phyloP scores from a whole-genome alignment of 2,329 filamentous ascomycete species.

The Laburnicola sp. region DNA sequence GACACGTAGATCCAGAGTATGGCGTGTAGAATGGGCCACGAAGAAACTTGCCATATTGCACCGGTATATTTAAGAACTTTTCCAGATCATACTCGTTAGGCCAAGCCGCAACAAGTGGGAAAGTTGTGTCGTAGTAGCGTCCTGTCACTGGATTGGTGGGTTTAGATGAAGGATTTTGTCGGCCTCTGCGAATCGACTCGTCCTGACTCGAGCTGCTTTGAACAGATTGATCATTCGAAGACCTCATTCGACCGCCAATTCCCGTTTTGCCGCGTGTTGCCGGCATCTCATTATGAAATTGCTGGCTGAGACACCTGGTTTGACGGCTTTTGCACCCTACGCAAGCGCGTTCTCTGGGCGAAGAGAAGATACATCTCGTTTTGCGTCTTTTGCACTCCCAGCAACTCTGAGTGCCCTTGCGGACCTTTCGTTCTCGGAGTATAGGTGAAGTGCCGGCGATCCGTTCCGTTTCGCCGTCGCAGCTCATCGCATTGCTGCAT shows the following conservation, averaged over 20 bases:
- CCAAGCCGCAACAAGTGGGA: constrained; percentile 43
- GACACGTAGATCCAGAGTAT: constrained; percentile 23
- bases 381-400: constrained; percentile 23
- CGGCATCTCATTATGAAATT: constrained; percentile 16
- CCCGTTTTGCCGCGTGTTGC: background rate
- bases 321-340: constrained; percentile 19
- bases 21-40: constrained; percentile 46
- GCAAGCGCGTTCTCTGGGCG: constrained; percentile 12
- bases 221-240: background rate
- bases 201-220: too few species aligned
- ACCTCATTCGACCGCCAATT: constrained; percentile 11
- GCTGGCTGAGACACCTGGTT: constrained; percentile 28
- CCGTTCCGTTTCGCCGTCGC: too few species aligned
- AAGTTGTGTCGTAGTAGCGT: too few species aligned
- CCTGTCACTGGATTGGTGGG: constrained; percentile 26
- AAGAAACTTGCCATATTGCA: constrained; percentile 35
- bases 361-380: constrained; percentile 11
- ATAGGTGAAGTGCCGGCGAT: background rate
- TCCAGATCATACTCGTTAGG: constrained; percentile 47
- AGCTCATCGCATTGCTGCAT: too few species aligned
- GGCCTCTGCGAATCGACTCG: too few species aligned
- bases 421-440: constrained; percentile 6
- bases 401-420: constrained; percentile 22
- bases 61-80: constrained; percentile 35
- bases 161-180: background rate